phyloP scores from a whole-genome alignment of 2,329 filamentous ascomycete species.

The Pyrenochaeta sp. region DNA sequence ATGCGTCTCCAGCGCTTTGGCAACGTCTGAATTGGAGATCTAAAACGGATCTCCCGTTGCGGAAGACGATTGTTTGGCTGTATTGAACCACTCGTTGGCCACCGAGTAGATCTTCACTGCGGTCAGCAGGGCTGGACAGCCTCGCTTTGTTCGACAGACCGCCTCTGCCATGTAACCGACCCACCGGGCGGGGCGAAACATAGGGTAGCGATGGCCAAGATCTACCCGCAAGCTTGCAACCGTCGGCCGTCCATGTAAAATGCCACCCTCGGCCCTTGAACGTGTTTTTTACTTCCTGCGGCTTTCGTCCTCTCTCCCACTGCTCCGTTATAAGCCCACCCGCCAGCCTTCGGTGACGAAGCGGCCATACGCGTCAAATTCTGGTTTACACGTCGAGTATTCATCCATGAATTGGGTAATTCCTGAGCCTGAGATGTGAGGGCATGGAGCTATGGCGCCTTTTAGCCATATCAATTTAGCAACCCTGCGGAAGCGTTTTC shows the following conservation, averaged over 20 bases:
- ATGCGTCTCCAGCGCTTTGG: background rate
- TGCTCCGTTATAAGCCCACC: background rate
- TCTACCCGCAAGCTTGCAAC: slow-evolving; percentile 4
- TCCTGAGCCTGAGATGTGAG: slow-evolving; percentile 8
- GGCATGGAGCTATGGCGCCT: slow-evolving; percentile 34
- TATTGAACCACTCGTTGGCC: background rate
- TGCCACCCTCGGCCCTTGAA: background rate
- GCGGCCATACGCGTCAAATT: background rate
- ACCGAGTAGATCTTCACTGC: slow-evolving; percentile 22
- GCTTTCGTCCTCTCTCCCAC: background rate
- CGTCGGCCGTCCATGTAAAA: slow-evolving; percentile 3
- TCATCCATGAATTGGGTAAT: background rate
- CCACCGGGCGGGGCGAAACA: slow-evolving; percentile 17
- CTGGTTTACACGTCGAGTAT: background rate
- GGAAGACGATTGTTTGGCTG: background rate
- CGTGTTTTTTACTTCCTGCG: background rate
- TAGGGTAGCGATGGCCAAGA: slow-evolving; percentile 3
- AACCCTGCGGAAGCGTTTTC: slow-evolving; percentile 26
- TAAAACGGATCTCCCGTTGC: slow-evolving; percentile 5
- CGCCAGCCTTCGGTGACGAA: background rate
- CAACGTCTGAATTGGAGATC: slow-evolving; percentile 4
- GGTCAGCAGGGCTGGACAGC: slow-evolving; percentile 23
- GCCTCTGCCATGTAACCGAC: slow-evolving; percentile 17
- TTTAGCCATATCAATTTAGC: slow-evolving; percentile 15
- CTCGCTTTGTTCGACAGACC: slow-evolving; percentile 24